Evolutionary conservation across 179 eudicot genomes (phyloP), one percentile per base, ranked within the genome.

Genomic region (Silene noctiflora): DNA sequence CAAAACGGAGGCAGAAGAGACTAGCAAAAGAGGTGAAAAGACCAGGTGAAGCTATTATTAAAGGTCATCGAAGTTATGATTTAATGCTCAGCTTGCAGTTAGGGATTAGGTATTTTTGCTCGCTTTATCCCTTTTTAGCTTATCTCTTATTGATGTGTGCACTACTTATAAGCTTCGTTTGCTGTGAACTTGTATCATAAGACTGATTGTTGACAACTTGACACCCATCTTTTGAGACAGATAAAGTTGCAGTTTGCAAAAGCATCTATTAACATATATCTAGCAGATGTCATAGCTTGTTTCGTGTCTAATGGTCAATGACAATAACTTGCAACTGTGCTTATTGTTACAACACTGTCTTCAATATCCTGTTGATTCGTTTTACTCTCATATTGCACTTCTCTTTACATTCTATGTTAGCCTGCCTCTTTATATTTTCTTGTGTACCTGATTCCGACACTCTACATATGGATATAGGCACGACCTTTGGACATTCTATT

Each of bases 1-100:
- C 86, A 66, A 93, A 79, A 79, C 84, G 91, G 81, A 74, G 88
- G 72, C 93, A 88, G 75, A 89, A 76, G 84, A 92, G 79, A 81
- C 87, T 91, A 25, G 89, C 84, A 14, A 92, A 86, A 84, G 99
- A 93, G 73, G 83, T 93, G 39, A 91, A 95, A 80, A 91, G 88
- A 78, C 97, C 96, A 17, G 99, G 99, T 72, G 99, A 93, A 87
- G 84, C 92, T 31, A 93, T 95, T 74, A 89, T 95, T 66, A 95
- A 95, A 88, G 99, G 99, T 66, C 99, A 95, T 75, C 87, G 97
- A 78, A 95, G 99, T 88, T 95, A 95, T 80, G 99, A 95, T 86
- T 82, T 95, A 73, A 95, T 95, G 99, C 89, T 95, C 73, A 95
- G 92, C 81, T 86, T 95, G 88, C 99, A 95, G 91, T 94, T 94